Conservation (phyloP, 208 protist species). For the Leishmania mexicana region DNA sequence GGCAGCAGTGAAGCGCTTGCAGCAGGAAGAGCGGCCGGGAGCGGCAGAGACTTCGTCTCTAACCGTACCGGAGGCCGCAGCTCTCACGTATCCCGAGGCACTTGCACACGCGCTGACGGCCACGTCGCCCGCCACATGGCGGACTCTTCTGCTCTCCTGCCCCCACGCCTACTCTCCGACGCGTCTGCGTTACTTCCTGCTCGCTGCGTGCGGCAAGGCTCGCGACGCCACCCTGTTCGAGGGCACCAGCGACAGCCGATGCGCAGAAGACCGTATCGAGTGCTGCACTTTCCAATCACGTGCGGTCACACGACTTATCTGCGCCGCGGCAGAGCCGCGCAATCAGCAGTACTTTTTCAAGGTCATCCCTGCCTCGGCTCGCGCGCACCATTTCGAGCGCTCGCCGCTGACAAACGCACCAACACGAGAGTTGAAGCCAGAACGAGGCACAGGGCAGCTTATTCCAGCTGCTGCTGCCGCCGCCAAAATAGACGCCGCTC, state of each 20-base stretch:
- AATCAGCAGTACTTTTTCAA: constrained; percentile 59
- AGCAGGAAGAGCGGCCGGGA: not conserved
- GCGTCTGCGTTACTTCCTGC: constrained; percentile 14
- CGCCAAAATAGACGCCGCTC: not conserved
- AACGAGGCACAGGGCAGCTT: not conserved
- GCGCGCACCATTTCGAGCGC: constrained; percentile 37
- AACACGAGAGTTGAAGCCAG: not conserved
- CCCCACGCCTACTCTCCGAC: not conserved
- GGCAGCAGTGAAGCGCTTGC: not conserved
- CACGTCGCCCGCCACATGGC: constrained; percentile 12
- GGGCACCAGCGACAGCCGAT: not conserved
- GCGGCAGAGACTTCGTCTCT: not conserved
- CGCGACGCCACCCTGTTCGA: not conserved
- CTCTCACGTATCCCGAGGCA: constrained; percentile 6
- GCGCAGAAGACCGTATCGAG: constrained; percentile 12
- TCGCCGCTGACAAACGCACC: constrained; percentile 8
- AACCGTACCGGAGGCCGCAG: not conserved
- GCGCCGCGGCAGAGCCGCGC: constrained; percentile 35
- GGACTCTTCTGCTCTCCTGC: constrained; percentile 6
- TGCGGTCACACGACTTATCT: constrained; percentile 44
- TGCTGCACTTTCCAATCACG: constrained; percentile 63
- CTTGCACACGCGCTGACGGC: constrained; percentile 10
- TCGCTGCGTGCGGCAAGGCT: constrained; percentile 2
- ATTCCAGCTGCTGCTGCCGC: not conserved
- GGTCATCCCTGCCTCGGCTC: constrained; percentile 46